phyloP scores from a whole-genome alignment of 139 green algal species.

The Tetradesmus lagerheimii region DNA sequence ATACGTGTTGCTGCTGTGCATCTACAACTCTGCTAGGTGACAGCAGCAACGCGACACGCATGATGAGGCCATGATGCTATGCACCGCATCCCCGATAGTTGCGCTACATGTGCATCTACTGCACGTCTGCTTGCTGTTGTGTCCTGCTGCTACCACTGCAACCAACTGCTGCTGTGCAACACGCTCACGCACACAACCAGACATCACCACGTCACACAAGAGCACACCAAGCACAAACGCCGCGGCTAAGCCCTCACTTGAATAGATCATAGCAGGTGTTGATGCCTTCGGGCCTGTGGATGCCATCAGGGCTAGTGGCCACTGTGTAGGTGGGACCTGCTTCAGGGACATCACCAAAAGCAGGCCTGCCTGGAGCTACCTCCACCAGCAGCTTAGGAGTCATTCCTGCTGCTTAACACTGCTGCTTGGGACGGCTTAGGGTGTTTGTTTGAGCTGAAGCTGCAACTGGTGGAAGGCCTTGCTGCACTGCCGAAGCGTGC shows the following conservation, averaged over 20 bases:
- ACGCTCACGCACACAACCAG: no score
- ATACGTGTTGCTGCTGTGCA: no score
- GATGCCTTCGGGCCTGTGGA: slow-evolving; percentile 10
- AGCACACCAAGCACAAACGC: neutral
- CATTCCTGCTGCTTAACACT: slow-evolving; percentile 1
- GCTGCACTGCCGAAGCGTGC: neutral
- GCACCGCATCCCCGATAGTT: no score
- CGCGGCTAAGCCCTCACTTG: neutral
- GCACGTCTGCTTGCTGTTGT: neutral
- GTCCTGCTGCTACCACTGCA: neutral
- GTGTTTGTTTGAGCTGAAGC: neutral
- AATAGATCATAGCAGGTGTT: slow-evolving; percentile 56
- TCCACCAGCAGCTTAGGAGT: slow-evolving; percentile 30
- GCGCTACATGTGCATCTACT: neutral
- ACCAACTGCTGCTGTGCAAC: neutral
- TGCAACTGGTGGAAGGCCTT: neutral
- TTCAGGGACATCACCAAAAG: neutral
- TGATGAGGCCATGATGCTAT: no score
- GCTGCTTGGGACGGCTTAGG: neutral
- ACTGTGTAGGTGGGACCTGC: slow-evolving; percentile 27
- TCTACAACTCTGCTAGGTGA: no score
- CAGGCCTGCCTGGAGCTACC: neutral
- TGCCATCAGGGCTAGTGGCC: slow-evolving; percentile 10
- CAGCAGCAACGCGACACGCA: neutral
- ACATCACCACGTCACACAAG: no score